A percentile compares a stretch with the other conserved stretches of the same genome.
phyloP scores from a whole-genome alignment of 495 filamentous ascomycete genomes.

The Hypoxylon crocopeplum region DNA sequence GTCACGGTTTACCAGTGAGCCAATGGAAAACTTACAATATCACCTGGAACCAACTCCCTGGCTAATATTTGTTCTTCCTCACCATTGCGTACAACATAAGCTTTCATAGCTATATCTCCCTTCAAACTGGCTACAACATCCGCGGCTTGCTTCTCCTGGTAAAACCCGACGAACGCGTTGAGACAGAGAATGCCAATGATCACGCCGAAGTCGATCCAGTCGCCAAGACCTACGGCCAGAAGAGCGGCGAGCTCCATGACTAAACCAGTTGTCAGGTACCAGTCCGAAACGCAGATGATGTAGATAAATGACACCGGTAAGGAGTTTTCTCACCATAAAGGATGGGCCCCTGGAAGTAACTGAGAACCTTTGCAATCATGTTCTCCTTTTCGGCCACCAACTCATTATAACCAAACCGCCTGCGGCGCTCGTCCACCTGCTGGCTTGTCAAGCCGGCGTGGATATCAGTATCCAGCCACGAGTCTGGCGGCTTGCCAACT shows the following conservation, averaged over 20 bases:
- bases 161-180: conserved; percentile 85
- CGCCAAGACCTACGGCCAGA: conserved; percentile 77
- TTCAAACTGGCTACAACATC: conserved; percentile 82
- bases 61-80: conserved; percentile 75
- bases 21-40: conserved; percentile 66
- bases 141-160: conserved; percentile 86
- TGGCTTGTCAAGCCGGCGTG: conserved; percentile 62
- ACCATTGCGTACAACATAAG: conserved; percentile 74
- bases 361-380: conserved; percentile 76
- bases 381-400: conserved; percentile 78
- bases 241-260: conserved; percentile 87
- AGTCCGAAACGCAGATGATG: neutral
- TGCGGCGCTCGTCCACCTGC: conserved; percentile 71
- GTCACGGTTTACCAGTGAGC: neutral
- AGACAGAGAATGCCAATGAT: conserved; percentile 81
- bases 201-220: conserved; percentile 85
- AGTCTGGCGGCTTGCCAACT: conserved; percentile 65
- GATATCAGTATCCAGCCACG: conserved; percentile 78
- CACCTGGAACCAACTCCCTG: conserved; percentile 80
- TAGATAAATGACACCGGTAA: neutral
- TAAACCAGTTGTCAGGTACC: conserved; percentile 41
- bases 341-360: conserved; percentile 83
- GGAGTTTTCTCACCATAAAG: conserved; percentile 70
- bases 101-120: conserved; percentile 85
- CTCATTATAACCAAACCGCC: conserved; percentile 76